phyloP scores from a whole-genome alignment of 352 stramenopile species.

The Pythium apleroticum region DNA sequence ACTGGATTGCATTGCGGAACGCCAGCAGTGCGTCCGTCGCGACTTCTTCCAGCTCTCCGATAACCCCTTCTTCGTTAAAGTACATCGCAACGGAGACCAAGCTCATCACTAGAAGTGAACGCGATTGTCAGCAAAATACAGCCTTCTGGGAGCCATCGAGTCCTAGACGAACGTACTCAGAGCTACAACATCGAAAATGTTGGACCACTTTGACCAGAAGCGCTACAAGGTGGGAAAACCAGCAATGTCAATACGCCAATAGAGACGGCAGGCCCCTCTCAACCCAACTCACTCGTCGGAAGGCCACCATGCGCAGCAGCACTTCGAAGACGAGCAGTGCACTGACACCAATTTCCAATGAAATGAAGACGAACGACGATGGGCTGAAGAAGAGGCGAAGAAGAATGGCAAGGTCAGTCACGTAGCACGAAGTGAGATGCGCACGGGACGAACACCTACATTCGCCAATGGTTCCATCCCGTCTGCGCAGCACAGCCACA shows the following conservation, averaged over 20 bases:
- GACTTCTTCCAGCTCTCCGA: conserved; percentile 84
- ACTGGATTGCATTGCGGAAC: conserved; percentile 79
- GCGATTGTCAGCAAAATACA: neutral
- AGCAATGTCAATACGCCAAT: too few species aligned
- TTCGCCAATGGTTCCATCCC: conserved; percentile 70
- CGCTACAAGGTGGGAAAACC: conserved; percentile 34
- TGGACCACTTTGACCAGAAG: conserved; percentile 86
- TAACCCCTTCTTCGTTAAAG: conserved; percentile 80
- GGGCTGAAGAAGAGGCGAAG: neutral
- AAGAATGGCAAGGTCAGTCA: neutral
- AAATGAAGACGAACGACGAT: conserved; percentile 71
- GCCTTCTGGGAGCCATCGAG: too few species aligned
- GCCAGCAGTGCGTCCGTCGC: conserved; percentile 71
- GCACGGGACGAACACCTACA: conserved; percentile 47
- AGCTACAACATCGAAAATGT: conserved; percentile 82
- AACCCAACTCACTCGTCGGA: conserved; percentile 53
- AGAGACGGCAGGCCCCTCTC: too few species aligned
- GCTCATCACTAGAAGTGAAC: conserved; percentile 53
- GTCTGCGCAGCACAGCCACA: conserved; percentile 38
- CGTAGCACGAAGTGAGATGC: too few species aligned
- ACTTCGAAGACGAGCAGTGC: conserved; percentile 77
- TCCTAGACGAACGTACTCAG: conserved; percentile 57
- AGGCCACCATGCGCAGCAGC: conserved; percentile 79
- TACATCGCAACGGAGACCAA: conserved; percentile 79
- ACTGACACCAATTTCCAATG: conserved; percentile 76